A percentile compares a stretch with the other conserved stretches of the same genome.
Conservation (phyloP, 148 eudicot genomes). For the Bassia scoparia region DNA sequence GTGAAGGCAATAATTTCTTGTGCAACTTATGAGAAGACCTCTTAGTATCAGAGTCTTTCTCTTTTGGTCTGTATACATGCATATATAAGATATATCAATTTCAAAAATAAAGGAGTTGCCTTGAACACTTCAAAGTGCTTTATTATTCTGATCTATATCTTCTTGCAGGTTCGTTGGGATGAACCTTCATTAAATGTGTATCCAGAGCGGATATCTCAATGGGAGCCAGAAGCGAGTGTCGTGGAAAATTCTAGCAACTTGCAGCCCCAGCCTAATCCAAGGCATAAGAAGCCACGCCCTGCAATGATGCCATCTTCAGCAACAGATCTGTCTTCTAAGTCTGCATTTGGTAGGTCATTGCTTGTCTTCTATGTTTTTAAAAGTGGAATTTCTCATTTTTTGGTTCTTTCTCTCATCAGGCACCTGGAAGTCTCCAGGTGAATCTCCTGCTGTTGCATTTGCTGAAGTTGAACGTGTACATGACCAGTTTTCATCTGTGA, state of each 20-base stretch:
- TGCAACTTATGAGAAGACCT: background rate
- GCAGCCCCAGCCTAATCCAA: constrained; percentile 49
- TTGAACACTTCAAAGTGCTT: background rate
- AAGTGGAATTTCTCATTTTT: background rate
- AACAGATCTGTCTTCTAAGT: constrained; percentile 49
- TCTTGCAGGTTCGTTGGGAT: constrained; percentile 89
- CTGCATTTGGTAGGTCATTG: constrained; percentile 51
- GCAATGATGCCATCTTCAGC: constrained; percentile 46
- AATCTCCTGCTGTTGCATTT: constrained; percentile 44
- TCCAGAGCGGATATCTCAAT: constrained; percentile 86
- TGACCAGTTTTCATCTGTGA: constrained; percentile 47
- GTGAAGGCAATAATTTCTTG: background rate
- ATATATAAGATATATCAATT: no score
- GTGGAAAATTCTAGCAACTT: constrained; percentile 47
- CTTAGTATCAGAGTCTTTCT: background rate
- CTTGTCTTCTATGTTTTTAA: background rate
- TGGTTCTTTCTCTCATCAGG: constrained; percentile 35
- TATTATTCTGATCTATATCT: constrained; percentile 6
- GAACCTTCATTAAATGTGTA: constrained; percentile 79
- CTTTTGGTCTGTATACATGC: background rate
- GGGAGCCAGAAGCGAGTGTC: constrained; percentile 87
- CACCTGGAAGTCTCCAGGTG: constrained; percentile 58
- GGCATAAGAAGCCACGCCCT: constrained; percentile 71
- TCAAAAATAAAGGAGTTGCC: background rate
- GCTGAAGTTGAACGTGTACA: constrained; percentile 50